Base-by-base conservation (phyloP, 352 stramenopile species). In the Blastocystis sp. region DNA sequence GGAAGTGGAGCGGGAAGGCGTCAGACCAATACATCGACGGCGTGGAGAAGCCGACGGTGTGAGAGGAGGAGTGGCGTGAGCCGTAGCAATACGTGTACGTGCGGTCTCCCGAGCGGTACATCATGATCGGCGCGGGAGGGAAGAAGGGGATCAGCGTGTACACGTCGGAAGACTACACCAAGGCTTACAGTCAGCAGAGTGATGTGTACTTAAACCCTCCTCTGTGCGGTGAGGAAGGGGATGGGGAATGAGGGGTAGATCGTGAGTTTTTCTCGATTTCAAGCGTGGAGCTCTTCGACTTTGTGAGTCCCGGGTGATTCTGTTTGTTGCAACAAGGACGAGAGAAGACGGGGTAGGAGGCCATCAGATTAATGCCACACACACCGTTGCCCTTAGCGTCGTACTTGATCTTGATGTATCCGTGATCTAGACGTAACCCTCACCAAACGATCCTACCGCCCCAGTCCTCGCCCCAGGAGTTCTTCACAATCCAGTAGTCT, bases 401-500 rank as follows among this genome's bases (percentile, higher is more conserved):
- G 89, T 96, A 94, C 11, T 94, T 90, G 3, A 98, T 89, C 21
- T 91, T 92, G 62, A 98, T 96, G 92, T 96, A 98, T 45, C 95
- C 95, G 17, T 94, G 89, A 11, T 88, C 45, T 60, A 56, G 5
- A 17, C 48, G 48, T 56, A 56, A 56, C 48, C 14, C 48, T 14
- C 5, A 56, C 14, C 5, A 56, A 7, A 56, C 0, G 14, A 17
- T 74, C 96, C 92, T 71, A 56, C 48, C 48, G 48, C 95, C 95
- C 95, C 95, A 98, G 21, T 89, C 90, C 2, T 90, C 89, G 17
- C 96, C 96, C 95, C 95, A 98, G 45, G 95, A 97, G 91, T 99
- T 99, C 91, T 97, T 98, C 9, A 98, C 93, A 89, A 96, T 97
- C 94, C 94, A 98, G 89, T 92, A 97, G 64, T 93, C 92, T 65